Evolutionary conservation across 192 early-diverging fungal genomes (phyloP), one percentile per base, ranked within the genome.

Genomic region (Dimargaris cristalligena): DNA sequence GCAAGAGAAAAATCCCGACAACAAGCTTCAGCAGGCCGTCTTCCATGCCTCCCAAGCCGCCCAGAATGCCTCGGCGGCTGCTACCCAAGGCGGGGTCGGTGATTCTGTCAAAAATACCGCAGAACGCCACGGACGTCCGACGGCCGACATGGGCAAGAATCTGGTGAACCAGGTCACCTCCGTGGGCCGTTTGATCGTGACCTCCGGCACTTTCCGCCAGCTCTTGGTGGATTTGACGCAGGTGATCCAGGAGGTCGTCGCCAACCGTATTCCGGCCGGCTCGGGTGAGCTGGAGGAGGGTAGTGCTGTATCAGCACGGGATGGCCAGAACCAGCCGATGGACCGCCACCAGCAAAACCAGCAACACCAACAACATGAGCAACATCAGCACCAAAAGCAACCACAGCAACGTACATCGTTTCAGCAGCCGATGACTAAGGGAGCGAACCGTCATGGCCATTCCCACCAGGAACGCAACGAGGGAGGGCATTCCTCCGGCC

Each of bases 121-220:
- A 1, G 2, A 9, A 16, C 31, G 31, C 2, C 4, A 22, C n/a
- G 47, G 22, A 6, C 47, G 23, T 22, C 6, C 47, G 20, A 48
- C 47, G 4, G 20, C 47, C 6, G 16, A 56, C 18, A 1, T 56
- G 32, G 34, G 31, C 54, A 10, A 23, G 10, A 2, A 33, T 32
- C 54, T 56, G 26, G 31, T 16, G 31, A 2, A 34, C 32, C 54
- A 29, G 28, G 29, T 56, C 23, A 56, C 20, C 2, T 56, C 75
- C 34, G 65, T 78, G 23, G 66, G 71, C 30, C 65, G 65, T 23
- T 59, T 73, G 22, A 59, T 75, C 46, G 66, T 76, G 4, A 65
- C 73, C 23, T 75, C 72, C 13, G 26, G 59, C 4, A 71, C 78
- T 57, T 79, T 79, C 65, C 68, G 78, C 22, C 47, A 52, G 20